Evolutionary conservation across 2,329 filamentous ascomycete species (phyloP), one percentile per base, ranked within the genome.

Genomic region (Colletotrichum trifolii): DNA sequence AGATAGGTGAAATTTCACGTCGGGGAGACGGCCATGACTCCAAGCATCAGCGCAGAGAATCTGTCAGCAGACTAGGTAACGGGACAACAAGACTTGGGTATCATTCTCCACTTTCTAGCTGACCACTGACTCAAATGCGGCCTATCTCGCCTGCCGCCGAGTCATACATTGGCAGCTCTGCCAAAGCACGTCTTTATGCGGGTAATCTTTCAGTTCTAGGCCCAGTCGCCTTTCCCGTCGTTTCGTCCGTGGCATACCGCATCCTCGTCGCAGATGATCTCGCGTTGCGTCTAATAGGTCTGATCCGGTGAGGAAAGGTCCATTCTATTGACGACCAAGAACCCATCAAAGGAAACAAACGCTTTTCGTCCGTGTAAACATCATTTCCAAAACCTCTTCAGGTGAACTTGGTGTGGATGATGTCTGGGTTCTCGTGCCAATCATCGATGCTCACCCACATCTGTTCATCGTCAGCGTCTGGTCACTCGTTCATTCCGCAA

Each of bases 391-490:
- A 36, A 39, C 38, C 63, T 36, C 61, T 49, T 79, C 85, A 46
- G n/a, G 43, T 15, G 43, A 98, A 97, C 81, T 97, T 98, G 75
- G 93, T 96, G 81, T 98, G 95, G 76, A 99, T 98, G 73, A 99
- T 96, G 75, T 99, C 95, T 15, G 96, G 96, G 76, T 99, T 97
- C 85, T 99, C 96, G 78, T 99, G 96, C 96, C 96, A 99, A 83
- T 99, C 96, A 76, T 98, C 96, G 76, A 97, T 95, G 80, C 94
- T 97, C 74, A 99, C 96, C 94, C 96, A 98, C 96, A 99, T 99
- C 95, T 97, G 76, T 36, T n/a, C 5, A 39, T 8, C 34, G 48
- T 25, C 48, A 52, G 48, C 39, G 7, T 49, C 45, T 47, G n/a
- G 3, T 12, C 17, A 39, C 8, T 6, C 13, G 46, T 34, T 8